phyloP scores from a whole-genome alignment of 441 rosid genomes.

The Euphorbia schlechtendalii region DNA sequence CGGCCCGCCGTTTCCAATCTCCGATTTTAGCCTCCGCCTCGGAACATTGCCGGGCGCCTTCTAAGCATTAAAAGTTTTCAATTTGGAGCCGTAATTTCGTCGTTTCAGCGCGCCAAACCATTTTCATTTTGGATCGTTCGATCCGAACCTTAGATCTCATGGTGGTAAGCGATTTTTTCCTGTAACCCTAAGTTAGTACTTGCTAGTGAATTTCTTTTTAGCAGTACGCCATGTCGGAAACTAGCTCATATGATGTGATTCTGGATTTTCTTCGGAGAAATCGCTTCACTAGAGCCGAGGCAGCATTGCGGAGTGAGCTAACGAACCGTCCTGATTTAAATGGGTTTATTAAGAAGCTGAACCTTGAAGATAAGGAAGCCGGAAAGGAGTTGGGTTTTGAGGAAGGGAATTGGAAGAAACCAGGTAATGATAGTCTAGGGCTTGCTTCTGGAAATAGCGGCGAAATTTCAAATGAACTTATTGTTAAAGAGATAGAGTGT shows the following conservation, averaged over 20 bases:
- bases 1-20: background rate
- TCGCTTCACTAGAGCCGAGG: conserved; percentile 81
- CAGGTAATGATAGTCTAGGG: conserved; percentile 20
- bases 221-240: conserved; percentile 52
- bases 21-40: background rate
- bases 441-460: conserved; percentile 36
- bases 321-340: conserved; percentile 57
- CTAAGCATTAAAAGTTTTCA: background rate
- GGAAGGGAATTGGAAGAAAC: conserved; percentile 35
- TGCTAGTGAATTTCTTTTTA: conserved; percentile 17
- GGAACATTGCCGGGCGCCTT: background rate
- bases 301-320: conserved; percentile 81
- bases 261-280: conserved; percentile 68
- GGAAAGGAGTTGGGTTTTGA: conserved; percentile 30
- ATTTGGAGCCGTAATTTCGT: background rate
- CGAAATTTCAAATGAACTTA: conserved; percentile 61
- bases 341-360: conserved; percentile 59
- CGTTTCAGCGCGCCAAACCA: background rate
- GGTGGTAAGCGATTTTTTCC: conserved; percentile 11
- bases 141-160: conserved; percentile 4
- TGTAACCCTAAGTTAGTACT: conserved; percentile 12
- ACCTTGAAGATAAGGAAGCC: conserved; percentile 44
- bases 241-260: conserved; percentile 57
- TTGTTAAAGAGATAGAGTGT: conserved; percentile 83
- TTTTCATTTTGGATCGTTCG: conserved; percentile 1